Conservation (phyloP, 2,329 filamentous ascomycete genomes). For the Colletotrichum trifolii region DNA sequence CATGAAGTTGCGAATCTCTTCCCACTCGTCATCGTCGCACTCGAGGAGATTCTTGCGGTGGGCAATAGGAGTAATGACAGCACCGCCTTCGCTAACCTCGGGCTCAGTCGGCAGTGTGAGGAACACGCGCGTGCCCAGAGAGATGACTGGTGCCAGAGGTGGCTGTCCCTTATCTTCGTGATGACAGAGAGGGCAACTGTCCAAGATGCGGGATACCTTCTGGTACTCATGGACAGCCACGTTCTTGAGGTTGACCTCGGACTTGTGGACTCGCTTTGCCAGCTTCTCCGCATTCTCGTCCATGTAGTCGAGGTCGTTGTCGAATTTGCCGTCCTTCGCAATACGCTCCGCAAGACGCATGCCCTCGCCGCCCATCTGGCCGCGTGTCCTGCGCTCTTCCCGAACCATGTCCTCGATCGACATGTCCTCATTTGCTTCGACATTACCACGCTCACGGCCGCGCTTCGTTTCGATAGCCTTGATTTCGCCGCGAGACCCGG, state of each 20-base stretch:
- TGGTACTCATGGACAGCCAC: conserved; percentile 89
- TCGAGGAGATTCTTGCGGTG: conserved; percentile 93
- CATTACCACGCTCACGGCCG: conserved; percentile 83
- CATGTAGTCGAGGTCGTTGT: conserved; percentile 94
- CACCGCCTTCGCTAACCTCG: conserved; percentile 84
- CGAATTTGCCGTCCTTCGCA: conserved; percentile 90
- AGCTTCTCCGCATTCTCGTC: conserved; percentile 95
- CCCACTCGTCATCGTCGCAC: conserved; percentile 99
- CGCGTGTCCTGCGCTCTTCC: conserved; percentile 88
- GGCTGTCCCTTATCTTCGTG: conserved; percentile 82
- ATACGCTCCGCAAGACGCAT: conserved; percentile 90
- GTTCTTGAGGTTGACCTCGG: conserved; percentile 87
- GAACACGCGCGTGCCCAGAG: conserved; percentile 86
- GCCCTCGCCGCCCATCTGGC: conserved; percentile 82
- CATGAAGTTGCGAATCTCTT: conserved; percentile 99
- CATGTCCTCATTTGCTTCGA: conserved; percentile 96
- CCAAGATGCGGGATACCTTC: conserved; percentile 86
- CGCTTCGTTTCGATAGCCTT: conserved; percentile 82
- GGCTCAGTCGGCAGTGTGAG: conserved; percentile 91
- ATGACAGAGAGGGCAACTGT: conserved; percentile 89
- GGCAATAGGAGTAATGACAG: conserved; percentile 88
- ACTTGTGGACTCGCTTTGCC: conserved; percentile 87
- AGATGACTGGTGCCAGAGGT: conserved; percentile 86
- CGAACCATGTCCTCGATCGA: conserved; percentile 95
- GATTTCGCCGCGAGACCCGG: conserved; percentile 78